Conservation (phyloP, 2,329 filamentous ascomycete species). For the Neofusicoccum kwambonambiense region DNA sequence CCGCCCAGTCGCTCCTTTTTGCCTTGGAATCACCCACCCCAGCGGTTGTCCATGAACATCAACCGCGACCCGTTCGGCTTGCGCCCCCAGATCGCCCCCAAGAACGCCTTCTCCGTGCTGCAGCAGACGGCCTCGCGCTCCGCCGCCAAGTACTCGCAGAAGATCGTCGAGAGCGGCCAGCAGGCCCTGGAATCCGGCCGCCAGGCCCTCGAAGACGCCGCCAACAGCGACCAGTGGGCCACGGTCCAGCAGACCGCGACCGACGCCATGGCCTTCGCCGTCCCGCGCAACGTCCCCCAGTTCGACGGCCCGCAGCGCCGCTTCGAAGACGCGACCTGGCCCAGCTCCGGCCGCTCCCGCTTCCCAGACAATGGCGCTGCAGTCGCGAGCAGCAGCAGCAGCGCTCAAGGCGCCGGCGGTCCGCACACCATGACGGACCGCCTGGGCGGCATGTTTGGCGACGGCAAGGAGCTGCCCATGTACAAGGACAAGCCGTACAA, state of each 20-base stretch:
- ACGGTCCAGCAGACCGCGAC: slow-evolving; percentile 19
- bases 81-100: slow-evolving; percentile 32
- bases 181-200: slow-evolving; percentile 34
- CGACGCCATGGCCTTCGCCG: slow-evolving; percentile 42
- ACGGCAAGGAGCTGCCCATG: slow-evolving; percentile 71
- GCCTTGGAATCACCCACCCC: background rate
- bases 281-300: slow-evolving; percentile 43
- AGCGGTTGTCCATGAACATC: slow-evolving; percentile 20
- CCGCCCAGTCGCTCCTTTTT: slow-evolving; percentile 14
- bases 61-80: slow-evolving; percentile 48
- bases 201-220: slow-evolving; percentile 33
- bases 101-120: slow-evolving; percentile 30
- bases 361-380: slow-evolving; percentile 13
- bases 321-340: slow-evolving; percentile 43
- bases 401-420: slow-evolving; percentile 34
- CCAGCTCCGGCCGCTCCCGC: slow-evolving; percentile 27
- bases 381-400: slow-evolving; percentile 1
- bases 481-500: slow-evolving; percentile 98
- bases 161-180: slow-evolving; percentile 29
- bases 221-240: slow-evolving; percentile 23
- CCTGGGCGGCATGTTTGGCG: slow-evolving; percentile 64
- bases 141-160: slow-evolving; percentile 23
- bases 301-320: slow-evolving; percentile 42
- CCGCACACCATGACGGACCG: slow-evolving; percentile 54
- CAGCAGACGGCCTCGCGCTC: slow-evolving; percentile 33